Evolutionary conservation across 768 basidiomycete species (phyloP).

Genomic region (Cyathus striatus): DNA sequence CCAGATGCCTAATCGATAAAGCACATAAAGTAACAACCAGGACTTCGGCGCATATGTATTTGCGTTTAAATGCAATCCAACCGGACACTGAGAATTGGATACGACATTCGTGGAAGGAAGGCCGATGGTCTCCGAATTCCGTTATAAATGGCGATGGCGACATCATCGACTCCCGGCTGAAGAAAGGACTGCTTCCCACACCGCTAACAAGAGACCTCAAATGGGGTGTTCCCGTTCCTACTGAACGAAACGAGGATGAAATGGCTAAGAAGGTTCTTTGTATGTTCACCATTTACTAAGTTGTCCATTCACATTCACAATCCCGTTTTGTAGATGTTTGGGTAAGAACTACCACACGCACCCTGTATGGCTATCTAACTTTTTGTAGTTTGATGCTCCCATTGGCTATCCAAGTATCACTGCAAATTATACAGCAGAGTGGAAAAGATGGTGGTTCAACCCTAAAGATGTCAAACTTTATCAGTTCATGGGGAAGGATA

Average conservation of each 20-base stretch:
- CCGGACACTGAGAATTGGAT: conserved; percentile 86
- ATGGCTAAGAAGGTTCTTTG: conserved; percentile 96
- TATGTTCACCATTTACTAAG: conserved; percentile 35
- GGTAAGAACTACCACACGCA: conserved; percentile 55
- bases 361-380: too few relatives aligned
- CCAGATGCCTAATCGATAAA: conserved; percentile 87
- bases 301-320: conserved; percentile 4
- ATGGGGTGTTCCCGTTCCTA: conserved; percentile 95
- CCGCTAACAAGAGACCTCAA: conserved; percentile 91
- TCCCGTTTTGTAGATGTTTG: conserved; percentile 67
- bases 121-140: conserved; percentile 90
- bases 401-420: conserved; percentile 98
- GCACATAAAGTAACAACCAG: conserved; percentile 72
- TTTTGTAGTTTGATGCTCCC: conserved; percentile 88
- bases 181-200: conserved; percentile 79
- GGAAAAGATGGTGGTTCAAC: conserved; percentile 97
- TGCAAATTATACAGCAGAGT: conserved; percentile 88
- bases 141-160: conserved; percentile 87
- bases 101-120: conserved; percentile 66
- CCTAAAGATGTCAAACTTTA: conserved; percentile 85
- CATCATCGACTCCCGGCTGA: conserved; percentile 85
- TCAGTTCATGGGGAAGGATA: conserved; percentile 99
- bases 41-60: conserved; percentile 87
- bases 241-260: conserved; percentile 70
- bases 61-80: conserved; percentile 81